phyloP scores from a whole-genome alignment of 306 rosid genomes.

The Vigna trinervia region DNA sequence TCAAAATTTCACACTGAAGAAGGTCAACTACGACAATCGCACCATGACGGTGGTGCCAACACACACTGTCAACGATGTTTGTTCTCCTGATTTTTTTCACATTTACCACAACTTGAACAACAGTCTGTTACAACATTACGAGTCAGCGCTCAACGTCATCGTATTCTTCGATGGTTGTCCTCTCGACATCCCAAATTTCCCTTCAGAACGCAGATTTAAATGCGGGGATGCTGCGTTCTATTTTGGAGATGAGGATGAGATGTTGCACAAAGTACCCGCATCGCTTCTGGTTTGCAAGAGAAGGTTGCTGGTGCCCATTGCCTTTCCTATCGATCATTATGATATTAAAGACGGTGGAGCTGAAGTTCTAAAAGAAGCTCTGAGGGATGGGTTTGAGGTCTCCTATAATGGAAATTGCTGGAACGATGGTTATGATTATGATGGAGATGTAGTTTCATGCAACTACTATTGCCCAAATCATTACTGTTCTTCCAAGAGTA shows the following conservation, averaged over 20 bases:
- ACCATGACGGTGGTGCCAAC: constrained; percentile 37
- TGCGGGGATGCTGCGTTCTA: neutral
- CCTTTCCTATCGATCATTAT: neutral
- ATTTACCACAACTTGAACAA: neutral
- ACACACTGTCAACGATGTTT: neutral
- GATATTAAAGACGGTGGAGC: rapidly evolving
- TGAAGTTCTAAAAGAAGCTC: neutral
- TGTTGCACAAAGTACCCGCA: rapidly evolving
- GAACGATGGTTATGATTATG: no score
- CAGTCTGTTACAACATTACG: neutral
- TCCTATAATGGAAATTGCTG: neutral
- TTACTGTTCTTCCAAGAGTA: no score
- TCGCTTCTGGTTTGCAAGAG: neutral
- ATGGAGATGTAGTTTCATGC: no score
- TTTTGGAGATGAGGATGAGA: no score
- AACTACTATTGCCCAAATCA: no score
- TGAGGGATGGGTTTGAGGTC: neutral
- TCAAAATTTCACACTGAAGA: neutral
- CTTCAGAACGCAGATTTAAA: no score
- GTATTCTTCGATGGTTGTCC: no score
- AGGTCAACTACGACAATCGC: neutral
- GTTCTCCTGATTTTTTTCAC: neutral
- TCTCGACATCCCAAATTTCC: no score
- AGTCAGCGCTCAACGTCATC: no score
- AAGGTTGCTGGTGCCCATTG: neutral